These are phyloP conservation scores for Aspergillus ochraceus DNA, from an alignment of 2,329 filamentous ascomycete species.

Conservation along the genomic window DNA sequence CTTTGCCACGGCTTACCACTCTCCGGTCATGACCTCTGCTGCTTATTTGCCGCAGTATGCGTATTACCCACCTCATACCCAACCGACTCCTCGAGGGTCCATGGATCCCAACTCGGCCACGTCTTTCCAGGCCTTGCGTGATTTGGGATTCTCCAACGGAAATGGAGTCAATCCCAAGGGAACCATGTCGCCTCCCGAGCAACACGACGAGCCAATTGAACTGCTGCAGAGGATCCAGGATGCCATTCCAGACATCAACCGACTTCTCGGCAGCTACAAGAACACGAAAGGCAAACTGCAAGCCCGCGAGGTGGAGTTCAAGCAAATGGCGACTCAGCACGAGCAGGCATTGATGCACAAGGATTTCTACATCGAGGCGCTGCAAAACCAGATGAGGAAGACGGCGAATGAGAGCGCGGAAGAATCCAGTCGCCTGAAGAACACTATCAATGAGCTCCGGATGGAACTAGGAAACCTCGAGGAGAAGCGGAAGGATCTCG, in stretches of 20 bases:
- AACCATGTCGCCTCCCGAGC: conserved; percentile 29
- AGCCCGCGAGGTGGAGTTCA: conserved; percentile 51
- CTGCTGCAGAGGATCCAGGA: conserved; percentile 47
- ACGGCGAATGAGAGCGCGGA: conserved; percentile 51
- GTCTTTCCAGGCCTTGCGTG: conserved; percentile 33
- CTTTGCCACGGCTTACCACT: conserved; percentile 34
- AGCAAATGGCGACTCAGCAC: conserved; percentile 50
- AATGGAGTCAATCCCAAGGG: conserved; percentile 29
- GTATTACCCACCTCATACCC: conserved; percentile 26
- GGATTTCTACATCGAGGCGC: conserved; percentile 53
- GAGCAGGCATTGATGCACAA: conserved; percentile 53
- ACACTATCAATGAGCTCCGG: conserved; percentile 49
- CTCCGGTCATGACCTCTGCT: conserved; percentile 37
- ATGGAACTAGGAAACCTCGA: conserved; percentile 52
- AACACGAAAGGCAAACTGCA: conserved; percentile 52
- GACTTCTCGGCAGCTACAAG: conserved; percentile 48
- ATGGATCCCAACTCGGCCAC: conserved; percentile 31
- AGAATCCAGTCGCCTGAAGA: conserved; percentile 46
- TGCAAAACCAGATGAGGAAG: conserved; percentile 52
- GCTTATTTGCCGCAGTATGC: conserved; percentile 35
- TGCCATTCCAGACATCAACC: conserved; percentile 49
- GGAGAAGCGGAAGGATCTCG: conserved; percentile 53
- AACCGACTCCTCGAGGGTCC: conserved; percentile 31
- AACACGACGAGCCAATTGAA: conserved; percentile 36
- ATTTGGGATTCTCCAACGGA: conserved; percentile 24